phyloP scores from a whole-genome alignment of 495 filamentous ascomycete genomes.

The Chaetomium fimeti region DNA sequence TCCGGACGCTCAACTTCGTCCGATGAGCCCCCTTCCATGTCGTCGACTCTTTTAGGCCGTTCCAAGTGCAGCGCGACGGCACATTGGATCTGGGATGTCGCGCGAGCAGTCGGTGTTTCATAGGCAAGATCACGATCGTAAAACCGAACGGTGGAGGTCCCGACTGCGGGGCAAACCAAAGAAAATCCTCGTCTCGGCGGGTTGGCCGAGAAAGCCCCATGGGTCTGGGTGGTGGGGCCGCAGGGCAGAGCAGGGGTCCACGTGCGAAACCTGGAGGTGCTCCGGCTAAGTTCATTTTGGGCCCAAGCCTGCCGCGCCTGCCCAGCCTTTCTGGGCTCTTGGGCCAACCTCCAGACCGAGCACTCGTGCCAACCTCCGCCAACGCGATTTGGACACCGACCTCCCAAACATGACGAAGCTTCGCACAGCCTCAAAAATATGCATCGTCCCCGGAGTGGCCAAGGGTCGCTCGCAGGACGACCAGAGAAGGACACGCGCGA shows the following conservation, averaged over 20 bases:
- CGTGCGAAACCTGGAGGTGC: constrained; percentile 4
- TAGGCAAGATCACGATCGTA: not conserved
- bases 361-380: too few relatives aligned
- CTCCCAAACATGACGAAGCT: not conserved
- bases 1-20: constrained; percentile 39
- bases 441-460: not conserved
- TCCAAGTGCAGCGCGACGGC: not conserved
- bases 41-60: constrained; percentile 10
- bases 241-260: not conserved
- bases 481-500: too few relatives aligned
- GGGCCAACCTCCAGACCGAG: too few relatives aligned
- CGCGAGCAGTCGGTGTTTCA: constrained; percentile 7
- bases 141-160: too few relatives aligned
- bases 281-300: not conserved
- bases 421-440: not conserved
- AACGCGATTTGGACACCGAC: constrained; percentile 13
- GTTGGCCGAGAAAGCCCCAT: not conserved
- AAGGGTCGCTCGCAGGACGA: constrained; percentile 1
- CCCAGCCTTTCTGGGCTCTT: not conserved
- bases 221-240: not conserved
- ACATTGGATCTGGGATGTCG: constrained; percentile 3
- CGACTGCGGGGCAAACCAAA: too few relatives aligned
- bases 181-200: too few relatives aligned
- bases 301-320: not conserved
- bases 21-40: constrained; percentile 19